Evolutionary conservation across 2,329 filamentous ascomycete species (phyloP).

Genomic region (Diaporthe ilicicola): DNA sequence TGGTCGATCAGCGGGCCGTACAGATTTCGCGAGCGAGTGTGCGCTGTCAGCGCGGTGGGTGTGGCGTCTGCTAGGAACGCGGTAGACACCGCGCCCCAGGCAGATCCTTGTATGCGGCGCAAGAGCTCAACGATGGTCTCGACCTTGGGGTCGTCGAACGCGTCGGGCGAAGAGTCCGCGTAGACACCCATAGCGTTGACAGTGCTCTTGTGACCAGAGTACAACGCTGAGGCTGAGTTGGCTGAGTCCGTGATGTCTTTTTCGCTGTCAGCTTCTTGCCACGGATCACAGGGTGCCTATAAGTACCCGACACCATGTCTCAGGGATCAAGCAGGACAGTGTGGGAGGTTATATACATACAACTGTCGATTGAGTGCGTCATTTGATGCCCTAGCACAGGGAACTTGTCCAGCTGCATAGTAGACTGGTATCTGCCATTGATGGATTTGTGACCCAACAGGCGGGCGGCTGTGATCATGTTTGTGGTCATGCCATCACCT

Average conservation of each 20-base stretch:
- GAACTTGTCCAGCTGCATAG: constrained; percentile 82
- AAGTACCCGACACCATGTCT: constrained; percentile 25
- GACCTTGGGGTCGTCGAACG: constrained; percentile 86
- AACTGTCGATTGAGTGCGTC: constrained; percentile 40
- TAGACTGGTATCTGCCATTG: constrained; percentile 84
- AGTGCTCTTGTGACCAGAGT: constrained; percentile 83
- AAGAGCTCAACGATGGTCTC: constrained; percentile 85
- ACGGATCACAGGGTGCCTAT: neutral
- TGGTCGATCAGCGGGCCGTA: constrained; percentile 80
- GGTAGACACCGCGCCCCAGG: constrained; percentile 77
- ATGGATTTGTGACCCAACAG: constrained; percentile 82
- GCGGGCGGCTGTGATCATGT: constrained; percentile 83
- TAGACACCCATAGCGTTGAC: constrained; percentile 86
- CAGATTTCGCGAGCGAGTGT: constrained; percentile 74
- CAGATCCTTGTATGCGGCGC: constrained; percentile 64
- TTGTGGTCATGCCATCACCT: constrained; percentile 72
- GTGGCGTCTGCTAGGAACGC: constrained; percentile 85
- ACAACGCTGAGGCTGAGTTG: constrained; percentile 84
- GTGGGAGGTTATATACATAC: neutral
- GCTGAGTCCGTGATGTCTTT: constrained; percentile 83
- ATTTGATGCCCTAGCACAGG: constrained; percentile 89
- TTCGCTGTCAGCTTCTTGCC: constrained; percentile 49
- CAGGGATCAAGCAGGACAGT: neutral
- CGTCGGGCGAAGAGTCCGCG: constrained; percentile 75
- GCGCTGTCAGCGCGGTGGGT: constrained; percentile 76